Percentiles rank a stretch among this genome's conserved stretches.
phyloP scores from a whole-genome alignment of 345 rosid genomes.

The Lepidium africanum region DNA sequence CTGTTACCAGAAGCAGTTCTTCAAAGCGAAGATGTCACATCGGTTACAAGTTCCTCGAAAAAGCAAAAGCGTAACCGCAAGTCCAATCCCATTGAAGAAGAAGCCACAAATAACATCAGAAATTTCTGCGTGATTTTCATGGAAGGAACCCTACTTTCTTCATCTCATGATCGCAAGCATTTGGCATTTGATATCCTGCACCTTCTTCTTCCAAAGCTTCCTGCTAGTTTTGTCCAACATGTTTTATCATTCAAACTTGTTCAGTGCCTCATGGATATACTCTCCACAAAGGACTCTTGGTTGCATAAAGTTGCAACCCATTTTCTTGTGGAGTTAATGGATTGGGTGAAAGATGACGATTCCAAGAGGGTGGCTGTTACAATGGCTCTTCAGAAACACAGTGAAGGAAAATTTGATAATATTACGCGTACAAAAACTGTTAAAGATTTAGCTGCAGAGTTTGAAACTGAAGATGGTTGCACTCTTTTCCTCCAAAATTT shows the following conservation, averaged over 20 bases:
- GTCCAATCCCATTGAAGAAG: slow-evolving; percentile 67
- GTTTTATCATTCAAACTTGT: slow-evolving; percentile 69
- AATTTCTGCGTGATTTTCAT: slow-evolving; percentile 58
- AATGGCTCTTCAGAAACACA: slow-evolving; percentile 80
- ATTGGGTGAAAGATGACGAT: slow-evolving; percentile 78
- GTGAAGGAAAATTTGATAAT: slow-evolving; percentile 80
- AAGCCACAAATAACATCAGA: slow-evolving; percentile 47
- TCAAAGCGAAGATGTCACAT: slow-evolving; percentile 61
- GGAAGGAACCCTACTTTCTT: slow-evolving; percentile 68
- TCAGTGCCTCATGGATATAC: slow-evolving; percentile 83
- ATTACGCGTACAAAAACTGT: slow-evolving; percentile 68
- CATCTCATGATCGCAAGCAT: slow-evolving; percentile 95
- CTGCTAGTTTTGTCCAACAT: slow-evolving; percentile 60
- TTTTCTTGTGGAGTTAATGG: slow-evolving; percentile 62
- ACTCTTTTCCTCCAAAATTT: slow-evolving; percentile 71
- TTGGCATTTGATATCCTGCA: slow-evolving; percentile 76
- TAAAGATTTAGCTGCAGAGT: slow-evolving; percentile 67
- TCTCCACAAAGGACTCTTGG: slow-evolving; percentile 90
- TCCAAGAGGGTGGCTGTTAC: slow-evolving; percentile 72
- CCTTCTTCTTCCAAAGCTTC: slow-evolving; percentile 74
- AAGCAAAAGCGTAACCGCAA: slow-evolving; percentile 75
- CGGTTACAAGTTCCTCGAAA: slow-evolving; percentile 58
- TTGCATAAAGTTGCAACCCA: slow-evolving; percentile 68
- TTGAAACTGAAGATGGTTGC: slow-evolving; percentile 76
- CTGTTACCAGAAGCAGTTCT: slow-evolving; percentile 65